A percentile compares a stretch with the other conserved stretches of the same genome.
Evolutionary conservation across 805 yeast genomes (phyloP).

Genomic region (Kodamaea leandrae): DNA sequence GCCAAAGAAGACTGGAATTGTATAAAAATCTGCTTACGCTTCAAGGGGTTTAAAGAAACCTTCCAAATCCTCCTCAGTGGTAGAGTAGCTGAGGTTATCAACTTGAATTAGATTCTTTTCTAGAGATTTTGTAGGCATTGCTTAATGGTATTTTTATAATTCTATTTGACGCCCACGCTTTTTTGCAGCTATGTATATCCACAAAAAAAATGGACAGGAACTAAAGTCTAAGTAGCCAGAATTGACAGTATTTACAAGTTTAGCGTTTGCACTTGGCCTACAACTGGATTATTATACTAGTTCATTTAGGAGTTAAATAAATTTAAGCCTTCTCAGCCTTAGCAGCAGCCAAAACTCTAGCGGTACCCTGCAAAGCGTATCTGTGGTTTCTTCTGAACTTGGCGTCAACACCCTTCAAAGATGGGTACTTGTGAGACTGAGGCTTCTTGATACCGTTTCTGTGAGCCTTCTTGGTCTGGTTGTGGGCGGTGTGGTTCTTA

Average conservation of each 20-base stretch:
- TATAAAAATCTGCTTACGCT: slow-evolving; percentile 41
- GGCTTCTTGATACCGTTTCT: slow-evolving; percentile 99
- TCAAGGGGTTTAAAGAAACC: slow-evolving; percentile 43
- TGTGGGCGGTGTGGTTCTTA: slow-evolving; percentile 99
- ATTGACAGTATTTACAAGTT: background rate
- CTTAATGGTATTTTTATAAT: background rate
- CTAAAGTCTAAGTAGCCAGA: background rate
- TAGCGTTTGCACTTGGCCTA: too few species aligned
- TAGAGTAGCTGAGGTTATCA: slow-evolving; percentile 50
- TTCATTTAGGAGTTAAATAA: slow-evolving; percentile 8
- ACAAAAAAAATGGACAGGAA: background rate
- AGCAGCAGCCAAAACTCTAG: slow-evolving; percentile 86
- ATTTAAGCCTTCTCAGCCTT: slow-evolving; percentile 52
- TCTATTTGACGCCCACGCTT: background rate
- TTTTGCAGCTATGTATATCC: slow-evolving; percentile 1
- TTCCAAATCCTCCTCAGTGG: slow-evolving; percentile 53
- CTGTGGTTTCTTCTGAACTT: slow-evolving; percentile 99
- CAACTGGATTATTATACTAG: slow-evolving; percentile 7
- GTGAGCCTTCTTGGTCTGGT: slow-evolving; percentile 99
- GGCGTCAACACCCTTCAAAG: slow-evolving; percentile 98
- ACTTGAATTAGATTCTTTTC: slow-evolving; percentile 44
- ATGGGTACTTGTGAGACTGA: slow-evolving; percentile 95
- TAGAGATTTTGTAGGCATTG: background rate
- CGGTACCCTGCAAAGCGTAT: slow-evolving; percentile 97
- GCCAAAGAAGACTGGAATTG: background rate